Percentiles rank a stretch among this genome's conserved stretches.
phyloP scores from a whole-genome alignment of 2,329 filamentous ascomycete genomes.

The Diaporthe aspalathi region DNA sequence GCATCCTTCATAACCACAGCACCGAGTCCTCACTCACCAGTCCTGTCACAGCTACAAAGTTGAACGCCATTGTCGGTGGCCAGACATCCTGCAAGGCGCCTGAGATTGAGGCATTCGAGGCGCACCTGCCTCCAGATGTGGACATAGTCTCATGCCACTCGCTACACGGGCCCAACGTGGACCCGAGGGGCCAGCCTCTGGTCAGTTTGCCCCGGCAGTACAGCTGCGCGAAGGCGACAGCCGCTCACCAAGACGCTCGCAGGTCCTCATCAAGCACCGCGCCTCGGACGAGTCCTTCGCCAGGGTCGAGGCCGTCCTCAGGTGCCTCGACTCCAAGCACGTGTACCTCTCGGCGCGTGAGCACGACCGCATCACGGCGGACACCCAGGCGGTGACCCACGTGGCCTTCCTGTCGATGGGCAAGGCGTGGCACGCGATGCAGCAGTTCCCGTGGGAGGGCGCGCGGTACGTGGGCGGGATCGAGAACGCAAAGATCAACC shows the following conservation, averaged over 20 bases:
- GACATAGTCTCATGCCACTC: constrained; percentile 97
- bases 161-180: constrained; percentile 90
- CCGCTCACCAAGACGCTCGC: constrained; percentile 7
- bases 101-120: constrained; percentile 93
- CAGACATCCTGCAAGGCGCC: constrained; percentile 99
- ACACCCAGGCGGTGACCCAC: constrained; percentile 98
- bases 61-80: constrained; percentile 93
- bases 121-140: constrained; percentile 86
- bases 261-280: constrained; percentile 90
- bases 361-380: constrained; percentile 97
- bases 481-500: constrained; percentile 99
- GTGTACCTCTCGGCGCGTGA: constrained; percentile 88
- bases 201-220: constrained; percentile 59
- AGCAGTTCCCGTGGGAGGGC: constrained; percentile 96
- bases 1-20: neutral
- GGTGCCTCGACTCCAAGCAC: constrained; percentile 85
- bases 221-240: neutral
- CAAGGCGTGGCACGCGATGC: constrained; percentile 94
- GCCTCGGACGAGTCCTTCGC: constrained; percentile 80
- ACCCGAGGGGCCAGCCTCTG: constrained; percentile 88
- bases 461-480: constrained; percentile 96
- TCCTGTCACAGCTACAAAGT: constrained; percentile 79
- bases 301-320: constrained; percentile 84
- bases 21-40: constrained; percentile 38
- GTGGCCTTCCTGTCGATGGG: constrained; percentile 98